A percentile compares a stretch with the other conserved stretches of the same genome.
These are phyloP conservation scores for Diaporthe australafricana DNA, from an alignment of 2,329 filamentous ascomycete genomes.

Conservation along the genomic window DNA sequence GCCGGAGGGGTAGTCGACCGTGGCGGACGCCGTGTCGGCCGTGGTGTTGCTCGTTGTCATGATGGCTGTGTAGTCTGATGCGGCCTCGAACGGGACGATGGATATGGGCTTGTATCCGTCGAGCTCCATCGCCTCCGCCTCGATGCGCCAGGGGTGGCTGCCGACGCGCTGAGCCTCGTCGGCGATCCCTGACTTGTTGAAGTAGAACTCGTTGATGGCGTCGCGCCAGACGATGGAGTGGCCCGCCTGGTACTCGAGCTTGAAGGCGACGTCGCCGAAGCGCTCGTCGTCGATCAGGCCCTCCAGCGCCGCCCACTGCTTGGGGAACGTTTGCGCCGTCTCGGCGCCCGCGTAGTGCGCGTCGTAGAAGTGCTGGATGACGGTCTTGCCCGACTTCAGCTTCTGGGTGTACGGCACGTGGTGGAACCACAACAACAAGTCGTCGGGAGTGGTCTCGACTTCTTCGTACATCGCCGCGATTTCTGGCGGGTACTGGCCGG, in stretches of 20 bases:
- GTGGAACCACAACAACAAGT: constrained; percentile 80
- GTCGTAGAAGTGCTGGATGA: constrained; percentile 69
- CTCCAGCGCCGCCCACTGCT: constrained; percentile 64
- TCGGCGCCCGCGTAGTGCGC: constrained; percentile 65
- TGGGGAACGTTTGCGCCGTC: constrained; percentile 69
- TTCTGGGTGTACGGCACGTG: constrained; percentile 75
- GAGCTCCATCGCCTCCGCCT: constrained; percentile 74
- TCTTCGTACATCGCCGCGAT: constrained; percentile 69
- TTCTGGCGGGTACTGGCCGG: constrained; percentile 74
- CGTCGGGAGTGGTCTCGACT: constrained; percentile 72
- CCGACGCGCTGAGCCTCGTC: constrained; percentile 68
- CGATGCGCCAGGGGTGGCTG: constrained; percentile 73
- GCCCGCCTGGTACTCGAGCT: constrained; percentile 74
- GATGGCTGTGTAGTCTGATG: constrained; percentile 66
- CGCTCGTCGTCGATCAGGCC: constrained; percentile 69
- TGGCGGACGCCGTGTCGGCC: constrained; percentile 59
- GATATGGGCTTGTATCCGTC: constrained; percentile 65
- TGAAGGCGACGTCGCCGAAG: constrained; percentile 68
- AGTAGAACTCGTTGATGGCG: constrained; percentile 73
- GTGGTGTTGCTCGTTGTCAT: constrained; percentile 66
- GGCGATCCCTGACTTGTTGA: constrained; percentile 69
- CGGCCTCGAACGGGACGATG: constrained; percentile 70
- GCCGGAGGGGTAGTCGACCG: constrained; percentile 60
- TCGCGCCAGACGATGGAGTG: constrained; percentile 79
- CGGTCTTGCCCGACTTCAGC: constrained; percentile 72